Conservation (phyloP, 75 land plant genomes). For the Larix kaempferi region DNA sequence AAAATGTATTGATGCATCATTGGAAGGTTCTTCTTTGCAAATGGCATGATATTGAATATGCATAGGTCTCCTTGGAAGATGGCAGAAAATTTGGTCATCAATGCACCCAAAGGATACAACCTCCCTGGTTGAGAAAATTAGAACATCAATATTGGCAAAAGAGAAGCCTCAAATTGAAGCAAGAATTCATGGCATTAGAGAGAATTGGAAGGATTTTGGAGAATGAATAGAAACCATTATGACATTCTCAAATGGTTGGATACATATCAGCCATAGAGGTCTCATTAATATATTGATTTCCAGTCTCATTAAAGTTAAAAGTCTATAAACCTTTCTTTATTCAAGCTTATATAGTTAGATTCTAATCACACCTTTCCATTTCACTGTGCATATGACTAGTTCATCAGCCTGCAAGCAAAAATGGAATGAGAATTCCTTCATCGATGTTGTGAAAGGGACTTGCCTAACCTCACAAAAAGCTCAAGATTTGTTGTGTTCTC, state of each 20-base stretch:
- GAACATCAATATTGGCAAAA: neutral
- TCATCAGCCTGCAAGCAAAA: too few species aligned
- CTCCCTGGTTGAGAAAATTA: neutral
- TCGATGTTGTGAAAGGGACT: too few species aligned
- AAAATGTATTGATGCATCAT: neutral
- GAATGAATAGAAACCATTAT: too few species aligned
- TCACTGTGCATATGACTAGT: too few species aligned
- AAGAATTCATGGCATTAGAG: neutral
- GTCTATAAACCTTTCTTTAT: too few species aligned
- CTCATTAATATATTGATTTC: too few species aligned
- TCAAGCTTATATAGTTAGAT: too few species aligned
- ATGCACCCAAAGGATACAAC: neutral
- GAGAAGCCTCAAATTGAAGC: neutral
- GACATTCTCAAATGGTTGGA: neutral
- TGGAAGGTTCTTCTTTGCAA: neutral
- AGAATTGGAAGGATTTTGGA: neutral
- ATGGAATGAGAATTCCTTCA: too few species aligned
- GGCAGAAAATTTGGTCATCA: neutral
- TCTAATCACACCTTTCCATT: too few species aligned
- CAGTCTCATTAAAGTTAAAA: too few species aligned
- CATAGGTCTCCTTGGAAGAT: neutral
- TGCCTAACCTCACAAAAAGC: too few species aligned
- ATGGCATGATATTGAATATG: neutral
- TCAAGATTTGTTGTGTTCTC: too few species aligned
- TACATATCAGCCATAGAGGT: neutral